These are phyloP conservation scores for Actinomucor elegans DNA, from an alignment of 371 early-diverging fungal species.

Conservation along the genomic window DNA sequence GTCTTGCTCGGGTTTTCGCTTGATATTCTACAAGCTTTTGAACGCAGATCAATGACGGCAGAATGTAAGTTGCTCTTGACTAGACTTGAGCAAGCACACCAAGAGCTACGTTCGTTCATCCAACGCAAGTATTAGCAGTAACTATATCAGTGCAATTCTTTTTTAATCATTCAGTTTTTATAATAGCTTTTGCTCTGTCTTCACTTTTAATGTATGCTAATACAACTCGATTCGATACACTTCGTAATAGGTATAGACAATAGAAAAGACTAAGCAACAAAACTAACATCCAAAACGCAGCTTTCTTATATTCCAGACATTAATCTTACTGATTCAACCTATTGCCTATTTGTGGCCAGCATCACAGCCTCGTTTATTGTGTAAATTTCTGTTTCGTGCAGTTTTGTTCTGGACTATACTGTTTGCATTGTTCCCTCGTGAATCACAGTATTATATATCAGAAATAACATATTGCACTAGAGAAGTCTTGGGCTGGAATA, in stretches of 20 bases:
- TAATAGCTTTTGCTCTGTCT: slow-evolving; percentile 19
- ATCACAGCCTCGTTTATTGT: neutral
- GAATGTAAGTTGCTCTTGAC: neutral
- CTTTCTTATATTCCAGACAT: slow-evolving; percentile 14
- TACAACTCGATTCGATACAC: slow-evolving; percentile 23
- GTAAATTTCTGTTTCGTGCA: slow-evolving; percentile 17
- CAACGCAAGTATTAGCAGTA: slow-evolving; percentile 3
- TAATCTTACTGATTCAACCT: slow-evolving; percentile 17
- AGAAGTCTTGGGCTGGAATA: neutral
- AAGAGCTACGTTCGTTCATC: neutral
- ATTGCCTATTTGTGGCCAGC: neutral
- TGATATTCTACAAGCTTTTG: neutral
- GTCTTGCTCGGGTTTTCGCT: neutral
- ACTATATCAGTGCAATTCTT: too few relatives aligned
- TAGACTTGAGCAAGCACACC: neutral
- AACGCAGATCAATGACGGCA: too few relatives aligned
- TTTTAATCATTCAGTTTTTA: too few relatives aligned
- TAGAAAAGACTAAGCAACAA: neutral
- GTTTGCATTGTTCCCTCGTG: slow-evolving; percentile 24
- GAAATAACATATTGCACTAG: neutral
- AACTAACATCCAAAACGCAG: neutral
- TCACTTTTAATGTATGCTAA: slow-evolving; percentile 18
- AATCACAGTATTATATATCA: slow-evolving; percentile 6
- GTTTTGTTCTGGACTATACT: slow-evolving; percentile 21
- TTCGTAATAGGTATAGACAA: slow-evolving; percentile 17